phyloP scores from a whole-genome alignment of 2,329 filamentous ascomycete species.

The Penicillium glabrum region DNA sequence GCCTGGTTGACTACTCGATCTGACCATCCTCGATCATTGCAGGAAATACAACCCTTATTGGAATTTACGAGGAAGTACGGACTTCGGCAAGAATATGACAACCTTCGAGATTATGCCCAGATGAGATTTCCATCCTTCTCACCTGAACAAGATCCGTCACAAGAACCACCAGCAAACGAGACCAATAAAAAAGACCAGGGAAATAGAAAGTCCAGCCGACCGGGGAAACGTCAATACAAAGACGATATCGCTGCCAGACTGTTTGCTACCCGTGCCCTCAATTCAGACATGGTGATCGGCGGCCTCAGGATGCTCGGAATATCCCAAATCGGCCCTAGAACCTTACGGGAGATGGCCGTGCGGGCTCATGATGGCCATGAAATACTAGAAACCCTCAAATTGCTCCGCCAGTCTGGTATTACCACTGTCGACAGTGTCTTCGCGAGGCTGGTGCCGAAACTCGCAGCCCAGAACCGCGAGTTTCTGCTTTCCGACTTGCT shows the following conservation, averaged over 20 bases:
- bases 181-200: neutral
- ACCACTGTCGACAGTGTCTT: constrained; percentile 64
- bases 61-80: constrained; percentile 37
- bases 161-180: neutral
- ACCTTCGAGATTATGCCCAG: constrained; percentile 2
- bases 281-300: constrained; percentile 69
- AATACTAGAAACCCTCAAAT: constrained; percentile 59
- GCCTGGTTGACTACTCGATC: constrained; percentile 40
- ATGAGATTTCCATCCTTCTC: neutral
- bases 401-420: constrained; percentile 64
- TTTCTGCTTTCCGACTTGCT: constrained; percentile 54
- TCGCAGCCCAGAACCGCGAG: constrained; percentile 60
- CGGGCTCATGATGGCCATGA: constrained; percentile 59
- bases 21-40: constrained; percentile 43
- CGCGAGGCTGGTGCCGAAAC: constrained; percentile 62
- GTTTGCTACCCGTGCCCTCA: constrained; percentile 75
- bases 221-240: constrained; percentile 52
- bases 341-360: constrained; percentile 73
- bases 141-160: neutral
- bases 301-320: constrained; percentile 71
- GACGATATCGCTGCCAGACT: constrained; percentile 75
- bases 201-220: constrained; percentile 6
- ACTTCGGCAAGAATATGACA: constrained; percentile 22
- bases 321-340: constrained; percentile 69
- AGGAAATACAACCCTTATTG: constrained; percentile 43